These are phyloP conservation scores for Oryza nivara DNA, from an alignment of 176 grass and related monocot genomes.

Conservation along the genomic window DNA sequence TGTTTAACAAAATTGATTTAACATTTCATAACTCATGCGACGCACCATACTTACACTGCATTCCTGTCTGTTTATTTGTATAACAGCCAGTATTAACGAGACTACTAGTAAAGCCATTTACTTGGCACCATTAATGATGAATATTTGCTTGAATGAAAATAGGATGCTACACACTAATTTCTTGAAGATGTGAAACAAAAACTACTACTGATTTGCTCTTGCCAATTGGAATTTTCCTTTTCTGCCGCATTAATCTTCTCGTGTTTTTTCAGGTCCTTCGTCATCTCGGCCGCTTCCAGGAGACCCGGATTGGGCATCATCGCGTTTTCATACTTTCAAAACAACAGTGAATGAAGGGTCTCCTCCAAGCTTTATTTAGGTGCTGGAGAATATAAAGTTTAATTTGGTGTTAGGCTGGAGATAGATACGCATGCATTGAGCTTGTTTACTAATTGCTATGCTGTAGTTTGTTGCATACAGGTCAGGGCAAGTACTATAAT, in stretches of 20 bases:
- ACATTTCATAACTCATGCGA: slow-evolving; percentile 14
- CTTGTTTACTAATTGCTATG: background rate
- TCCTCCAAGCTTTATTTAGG: background rate
- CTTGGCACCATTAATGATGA: background rate
- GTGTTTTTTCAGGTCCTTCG: slow-evolving; percentile 70
- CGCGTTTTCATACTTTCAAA: slow-evolving; percentile 79
- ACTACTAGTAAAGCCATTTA: background rate
- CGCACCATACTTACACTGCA: background rate
- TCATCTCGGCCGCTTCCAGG: slow-evolving; percentile 88
- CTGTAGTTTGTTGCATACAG: background rate
- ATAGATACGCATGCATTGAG: background rate
- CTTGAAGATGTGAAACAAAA: background rate
- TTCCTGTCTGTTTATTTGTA: background rate
- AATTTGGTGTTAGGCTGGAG: background rate
- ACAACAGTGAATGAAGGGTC: slow-evolving; percentile 26
- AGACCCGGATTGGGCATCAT: slow-evolving; percentile 72
- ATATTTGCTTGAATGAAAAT: slow-evolving; percentile 14
- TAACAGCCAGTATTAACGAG: background rate
- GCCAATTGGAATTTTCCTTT: background rate
- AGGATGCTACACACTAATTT: background rate
- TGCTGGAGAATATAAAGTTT: background rate
- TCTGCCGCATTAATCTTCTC: slow-evolving; percentile 19
- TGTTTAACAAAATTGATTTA: slow-evolving; percentile 2
- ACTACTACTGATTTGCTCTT: slow-evolving; percentile 5
- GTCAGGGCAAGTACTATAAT: no score